Percentiles rank a stretch among this genome's conserved stretches.
Evolutionary conservation across 768 basidiomycete genomes (phyloP).

Genomic region (Sporobolomyces phaffii): DNA sequence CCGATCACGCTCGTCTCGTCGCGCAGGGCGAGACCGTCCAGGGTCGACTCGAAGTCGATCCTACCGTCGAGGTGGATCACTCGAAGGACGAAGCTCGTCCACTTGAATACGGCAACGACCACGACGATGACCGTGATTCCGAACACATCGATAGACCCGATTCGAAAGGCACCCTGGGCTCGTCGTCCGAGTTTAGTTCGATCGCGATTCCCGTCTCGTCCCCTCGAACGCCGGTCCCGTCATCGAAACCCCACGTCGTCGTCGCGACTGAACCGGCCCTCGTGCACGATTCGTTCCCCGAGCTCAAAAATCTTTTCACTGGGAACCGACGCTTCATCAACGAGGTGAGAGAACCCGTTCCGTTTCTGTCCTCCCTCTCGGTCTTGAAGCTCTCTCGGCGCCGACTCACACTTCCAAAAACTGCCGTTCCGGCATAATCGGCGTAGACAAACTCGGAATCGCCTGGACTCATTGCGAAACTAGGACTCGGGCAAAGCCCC

Average conservation of each 20-base stretch:
- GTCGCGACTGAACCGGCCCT: background rate
- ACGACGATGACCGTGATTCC: background rate
- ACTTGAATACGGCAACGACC: background rate
- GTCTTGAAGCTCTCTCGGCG: background rate
- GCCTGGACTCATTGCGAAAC: background rate
- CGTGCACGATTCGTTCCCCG: slow-evolving; percentile 11
- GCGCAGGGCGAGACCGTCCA: background rate
- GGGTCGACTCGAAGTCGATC: background rate
- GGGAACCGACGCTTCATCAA: slow-evolving; percentile 15
- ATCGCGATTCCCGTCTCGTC: background rate
- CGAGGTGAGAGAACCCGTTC: background rate
- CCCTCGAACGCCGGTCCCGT: background rate
- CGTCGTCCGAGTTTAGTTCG: no score
- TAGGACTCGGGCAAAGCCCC: slow-evolving; percentile 19
- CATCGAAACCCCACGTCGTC: background rate
- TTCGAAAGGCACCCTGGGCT: no score
- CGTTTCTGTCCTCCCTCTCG: background rate
- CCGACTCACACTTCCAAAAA: no score
- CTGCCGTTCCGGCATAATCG: no score
- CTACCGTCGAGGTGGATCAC: background rate
- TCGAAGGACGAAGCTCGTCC: slow-evolving; percentile 1
- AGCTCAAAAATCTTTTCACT: slow-evolving; percentile 9
- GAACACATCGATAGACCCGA: no score
- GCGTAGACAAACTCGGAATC: slow-evolving; percentile 3
- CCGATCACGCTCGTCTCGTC: background rate